These are phyloP conservation scores for Abrus precatorius DNA, from an alignment of 306 rosid species.

Conservation along the genomic window DNA sequence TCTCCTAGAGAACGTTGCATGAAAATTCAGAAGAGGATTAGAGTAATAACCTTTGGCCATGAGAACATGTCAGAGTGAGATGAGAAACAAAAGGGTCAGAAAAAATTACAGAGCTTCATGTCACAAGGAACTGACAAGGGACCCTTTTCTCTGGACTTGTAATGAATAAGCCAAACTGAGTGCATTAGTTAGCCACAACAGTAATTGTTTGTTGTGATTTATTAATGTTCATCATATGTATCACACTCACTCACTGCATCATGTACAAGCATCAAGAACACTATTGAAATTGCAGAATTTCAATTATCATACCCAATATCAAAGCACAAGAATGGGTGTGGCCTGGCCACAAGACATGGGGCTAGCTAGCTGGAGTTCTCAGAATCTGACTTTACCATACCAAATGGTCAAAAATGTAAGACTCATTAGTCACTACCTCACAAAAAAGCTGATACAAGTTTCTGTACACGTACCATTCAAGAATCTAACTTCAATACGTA, in stretches of 20 bases:
- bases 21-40: background rate
- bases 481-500: constrained; percentile 58
- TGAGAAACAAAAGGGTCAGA: constrained; percentile 25
- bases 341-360: constrained; percentile 55
- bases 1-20: constrained; percentile 38
- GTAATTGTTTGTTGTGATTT: constrained; percentile 49
- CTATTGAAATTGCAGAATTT: constrained; percentile 28
- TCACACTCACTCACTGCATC: background rate
- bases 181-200: constrained; percentile 47
- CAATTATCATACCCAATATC: constrained; percentile 27
- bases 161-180: constrained; percentile 44
- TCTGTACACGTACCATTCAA: constrained; percentile 49
- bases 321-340: constrained; percentile 55
- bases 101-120: constrained; percentile 42
- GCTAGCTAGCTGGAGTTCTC: constrained; percentile 53
- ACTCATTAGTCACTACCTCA: constrained; percentile 42
- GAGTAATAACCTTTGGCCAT: constrained; percentile 38
- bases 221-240: background rate
- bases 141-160: constrained; percentile 36
- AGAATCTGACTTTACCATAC: constrained; percentile 39
- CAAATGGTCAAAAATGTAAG: constrained; percentile 57
- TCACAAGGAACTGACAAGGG: constrained; percentile 45
- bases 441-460: constrained; percentile 44
- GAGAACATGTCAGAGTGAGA: constrained; percentile 46
- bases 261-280: constrained; percentile 32